Percentiles rank a stretch among this genome's conserved stretches.
phyloP scores from a whole-genome alignment of 139 green algal species.

The Auxenochlorella protothecoides region DNA sequence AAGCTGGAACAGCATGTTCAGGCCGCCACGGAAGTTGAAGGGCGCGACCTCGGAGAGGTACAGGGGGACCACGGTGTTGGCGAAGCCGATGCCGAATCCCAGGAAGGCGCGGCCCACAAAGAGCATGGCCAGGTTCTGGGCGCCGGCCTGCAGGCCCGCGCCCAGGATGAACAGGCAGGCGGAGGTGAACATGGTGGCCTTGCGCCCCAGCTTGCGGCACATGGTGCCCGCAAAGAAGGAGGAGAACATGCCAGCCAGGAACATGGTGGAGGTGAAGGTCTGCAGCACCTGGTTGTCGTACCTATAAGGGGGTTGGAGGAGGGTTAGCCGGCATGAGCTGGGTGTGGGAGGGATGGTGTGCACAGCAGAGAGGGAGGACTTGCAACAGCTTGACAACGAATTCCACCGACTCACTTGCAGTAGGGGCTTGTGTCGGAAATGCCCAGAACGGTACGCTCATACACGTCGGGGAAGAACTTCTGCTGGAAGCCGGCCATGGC shows the following conservation, averaged over 20 bases:
- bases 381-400: neutral
- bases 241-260: conserved; percentile 39
- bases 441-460: neutral
- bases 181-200: conserved; percentile 40
- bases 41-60: conserved; percentile 30
- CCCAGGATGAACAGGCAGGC: conserved; percentile 44
- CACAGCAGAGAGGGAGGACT: neutral
- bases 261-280: conserved; percentile 64
- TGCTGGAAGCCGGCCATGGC: conserved; percentile 34
- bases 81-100: conserved; percentile 63
- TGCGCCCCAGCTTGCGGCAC: conserved; percentile 19
- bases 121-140: conserved; percentile 52
- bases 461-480: conserved; percentile 41
- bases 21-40: conserved; percentile 13
- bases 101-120: conserved; percentile 57
- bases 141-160: conserved; percentile 33
- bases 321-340: neutral
- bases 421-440: conserved; percentile 7
- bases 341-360: neutral
- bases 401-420: conserved; percentile 5
- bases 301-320: conserved; percentile 6
- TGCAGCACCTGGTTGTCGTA: conserved; percentile 51
- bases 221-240: conserved; percentile 18
- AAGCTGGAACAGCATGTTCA: conserved; percentile 32
- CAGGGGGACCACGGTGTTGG: conserved; percentile 26